Base-by-base conservation (phyloP, 2,329 filamentous ascomycete genomes). In the Trichoderma oligosporum region DNA sequence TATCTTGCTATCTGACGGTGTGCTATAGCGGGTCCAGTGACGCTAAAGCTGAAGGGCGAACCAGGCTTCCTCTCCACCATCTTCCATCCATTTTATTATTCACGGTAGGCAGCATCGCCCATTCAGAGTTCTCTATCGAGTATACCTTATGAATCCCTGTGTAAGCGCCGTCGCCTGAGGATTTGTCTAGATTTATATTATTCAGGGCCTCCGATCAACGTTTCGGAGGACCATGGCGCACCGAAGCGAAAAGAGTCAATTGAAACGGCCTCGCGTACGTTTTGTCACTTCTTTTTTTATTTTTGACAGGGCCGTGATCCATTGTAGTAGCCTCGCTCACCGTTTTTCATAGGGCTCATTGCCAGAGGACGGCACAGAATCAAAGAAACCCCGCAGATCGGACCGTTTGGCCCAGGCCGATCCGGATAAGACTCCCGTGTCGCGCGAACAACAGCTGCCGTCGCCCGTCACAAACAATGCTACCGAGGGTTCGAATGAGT, bases 351-450 rank as follows among this genome's bases (percentile, higher is more conserved):
- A 92, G 88, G 81, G 78, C 64, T 89, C 87, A 39, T 77, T 82
- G 51, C 85, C 83, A 64, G 83, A 86, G 56, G 79, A 82, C 64
- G 76, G 79, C 61, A 78, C 80, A 61, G 87, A 91, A 61, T 76
- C 81, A 61, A 97, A 97, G 81, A 96, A 96, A 72, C 85, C 88
- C 59, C 87, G 93, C 61, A 85, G 90, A 58, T 91, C 89, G 42
- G 79, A 89, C 63, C 85, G 89, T 61, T 76, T 91, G 60, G 84
- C 82, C 31, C 82, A 84, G 63, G 77, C 77, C 56, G 64, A 63
- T 58, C 70, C 73, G 56, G 69, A 76, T 59, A 82, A 83, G 66
- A 86, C 84, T 7, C 83, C 86, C 58, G 70, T 87, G 64, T 77
- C 78, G 64, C 77, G 82, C 64, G 82, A 83, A 66, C 79, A 84